These are phyloP conservation scores for Dendrocalamus latiflorus DNA, from an alignment of 202 grass and related monocot species.

Conservation along the genomic window DNA sequence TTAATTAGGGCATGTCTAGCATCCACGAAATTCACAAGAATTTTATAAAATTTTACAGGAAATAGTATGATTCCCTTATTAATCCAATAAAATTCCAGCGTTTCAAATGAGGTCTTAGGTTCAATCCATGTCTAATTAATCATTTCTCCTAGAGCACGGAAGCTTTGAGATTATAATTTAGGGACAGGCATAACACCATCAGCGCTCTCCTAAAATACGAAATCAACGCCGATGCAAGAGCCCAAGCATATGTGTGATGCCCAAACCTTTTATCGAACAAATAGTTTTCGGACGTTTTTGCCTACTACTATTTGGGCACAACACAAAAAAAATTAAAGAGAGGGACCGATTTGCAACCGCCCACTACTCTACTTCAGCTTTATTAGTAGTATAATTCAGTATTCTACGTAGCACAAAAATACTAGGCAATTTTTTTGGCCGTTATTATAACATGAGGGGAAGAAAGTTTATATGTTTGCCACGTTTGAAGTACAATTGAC, in stretches of 20 bases:
- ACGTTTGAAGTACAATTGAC: neutral
- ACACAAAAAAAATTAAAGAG: too few species aligned
- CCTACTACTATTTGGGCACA: neutral
- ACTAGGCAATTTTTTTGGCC: too few species aligned
- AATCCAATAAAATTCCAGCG: too few species aligned
- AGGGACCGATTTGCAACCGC: neutral
- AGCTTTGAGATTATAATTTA: neutral
- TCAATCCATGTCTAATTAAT: neutral
- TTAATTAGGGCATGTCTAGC: neutral
- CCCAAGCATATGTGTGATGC: neutral
- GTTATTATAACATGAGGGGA: too few species aligned
- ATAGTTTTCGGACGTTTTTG: neutral
- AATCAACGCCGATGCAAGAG: neutral
- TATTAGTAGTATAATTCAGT: neutral
- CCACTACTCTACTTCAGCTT: neutral
- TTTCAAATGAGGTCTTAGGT: too few species aligned
- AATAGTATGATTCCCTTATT: too few species aligned
- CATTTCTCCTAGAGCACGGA: neutral
- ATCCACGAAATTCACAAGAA: neutral
- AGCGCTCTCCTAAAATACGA: too few species aligned
- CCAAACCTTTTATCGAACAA: neutral
- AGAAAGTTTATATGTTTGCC: neutral
- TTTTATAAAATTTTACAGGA: too few species aligned
- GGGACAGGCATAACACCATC: neutral
- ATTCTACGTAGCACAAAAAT: neutral